Conservation (phyloP, 2,329 filamentous ascomycete genomes). For the Venturia carpophila region DNA sequence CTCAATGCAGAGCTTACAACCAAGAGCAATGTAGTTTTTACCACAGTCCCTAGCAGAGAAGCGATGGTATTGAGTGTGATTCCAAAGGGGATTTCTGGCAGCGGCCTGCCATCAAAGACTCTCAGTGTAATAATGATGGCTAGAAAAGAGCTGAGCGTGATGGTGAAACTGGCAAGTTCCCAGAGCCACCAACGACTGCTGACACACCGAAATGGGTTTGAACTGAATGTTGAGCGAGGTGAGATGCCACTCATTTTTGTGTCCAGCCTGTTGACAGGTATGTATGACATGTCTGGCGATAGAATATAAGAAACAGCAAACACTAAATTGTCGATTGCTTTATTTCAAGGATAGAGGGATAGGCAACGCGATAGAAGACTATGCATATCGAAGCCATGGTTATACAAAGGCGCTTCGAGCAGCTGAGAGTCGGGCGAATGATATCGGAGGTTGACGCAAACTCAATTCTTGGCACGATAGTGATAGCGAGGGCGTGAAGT, state of each 20-base stretch:
- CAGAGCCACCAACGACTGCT: conserved; percentile 12
- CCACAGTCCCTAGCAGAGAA: conserved; percentile 3
- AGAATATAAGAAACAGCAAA: not conserved
- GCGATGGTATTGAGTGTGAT: conserved; percentile 15
- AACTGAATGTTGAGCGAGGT: not conserved
- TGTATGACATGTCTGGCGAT: not conserved
- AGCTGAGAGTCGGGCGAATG: not conserved
- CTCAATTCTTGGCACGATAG: not conserved
- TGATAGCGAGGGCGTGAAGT: not conserved
- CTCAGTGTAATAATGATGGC: conserved; percentile 12
- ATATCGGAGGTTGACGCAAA: not conserved
- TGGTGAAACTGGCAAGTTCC: conserved; percentile 5
- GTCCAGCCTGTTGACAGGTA: not conserved
- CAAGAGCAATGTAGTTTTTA: conserved; percentile 7
- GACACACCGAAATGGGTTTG: not conserved
- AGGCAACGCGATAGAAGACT: not conserved
- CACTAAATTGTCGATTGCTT: not conserved
- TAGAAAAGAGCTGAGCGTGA: not conserved
- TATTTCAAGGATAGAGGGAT: not conserved
- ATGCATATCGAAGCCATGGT: not conserved
- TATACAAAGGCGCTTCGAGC: not conserved
- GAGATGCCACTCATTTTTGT: conserved; percentile 3
- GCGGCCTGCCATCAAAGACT: conserved; percentile 9
- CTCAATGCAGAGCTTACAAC: conserved; percentile 19
- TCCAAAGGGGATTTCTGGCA: conserved; percentile 5